Evolutionary conservation across 2,329 filamentous ascomycete species (phyloP), one percentile per base, ranked within the genome.

Genomic region (Ceratocystis albifundus): DNA sequence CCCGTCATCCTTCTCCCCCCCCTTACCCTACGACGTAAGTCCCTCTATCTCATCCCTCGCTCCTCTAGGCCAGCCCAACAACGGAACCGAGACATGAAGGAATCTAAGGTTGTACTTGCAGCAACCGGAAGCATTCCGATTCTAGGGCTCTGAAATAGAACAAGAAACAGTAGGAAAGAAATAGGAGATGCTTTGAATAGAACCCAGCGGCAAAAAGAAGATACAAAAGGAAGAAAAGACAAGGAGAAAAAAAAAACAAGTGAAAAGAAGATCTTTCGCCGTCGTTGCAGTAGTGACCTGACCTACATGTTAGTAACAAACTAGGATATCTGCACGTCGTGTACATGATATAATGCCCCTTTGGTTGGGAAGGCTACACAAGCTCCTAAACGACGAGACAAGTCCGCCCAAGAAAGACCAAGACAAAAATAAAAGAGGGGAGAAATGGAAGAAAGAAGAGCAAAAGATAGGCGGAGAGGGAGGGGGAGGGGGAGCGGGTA

Each of bases 341-440:
- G 46, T 17, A 59, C 53, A 32, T 59, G 53, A 59, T 59, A 59
- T 32, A 59, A 32, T 59, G 53, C 53, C 28, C 28, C 36, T 41
- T n/a, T 59, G 53, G 22, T 5, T 59, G 28, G 17, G 53, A 36
- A 20, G 53, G 53, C 25, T 36, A 59, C 53, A 59, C 53, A 59
- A 30, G 28, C 53, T 6, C 28, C 17, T n/a, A 59, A 30, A 59
- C 12, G 53, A 57, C 53, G 17, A 30, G 53, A 32, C 53, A 59
- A 59, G 53, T 59, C 28, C 28, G 28, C 12, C 17, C 28, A 25
- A 32, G 53, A 17, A 59, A 28, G 46, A 50, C 17, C 22, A 22
- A 59, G 32, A 32, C 28, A 59, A 59, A 59, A 30, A 22, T 17
- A 59, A 22, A 59, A 30, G 15, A 59, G 53, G 28, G 22, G 28